Base-by-base conservation (phyloP, 2,329 filamentous ascomycete genomes). In the Xylaria sp. region DNA sequence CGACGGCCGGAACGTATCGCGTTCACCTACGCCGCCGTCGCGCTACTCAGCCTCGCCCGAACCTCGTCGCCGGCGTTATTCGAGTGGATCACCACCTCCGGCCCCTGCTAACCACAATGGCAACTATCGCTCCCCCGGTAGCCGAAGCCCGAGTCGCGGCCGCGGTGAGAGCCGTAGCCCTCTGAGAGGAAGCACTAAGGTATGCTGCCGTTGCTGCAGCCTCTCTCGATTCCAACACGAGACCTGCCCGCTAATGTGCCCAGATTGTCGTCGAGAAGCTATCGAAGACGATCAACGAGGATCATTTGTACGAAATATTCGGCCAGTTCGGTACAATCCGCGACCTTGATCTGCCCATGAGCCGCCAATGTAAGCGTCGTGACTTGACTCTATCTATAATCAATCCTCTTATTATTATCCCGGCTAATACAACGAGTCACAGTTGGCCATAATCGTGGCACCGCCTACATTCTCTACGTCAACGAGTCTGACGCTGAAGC, bases 261-360 rank as follows among this genome's bases (percentile, higher is more conserved):
- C 70, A 97, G 91, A 93, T 99, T 74, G 92, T 99, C 17, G 90
- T 99, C 47, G 95, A 99, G 77, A 93, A 96, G 65, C 83, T 99
- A 72, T 96, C 94, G 3, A 97, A 96, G 76, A 98, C 97, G 72
- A 90, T 99, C 69, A 96, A 91, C 60, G 91, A 94, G 74, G 85
- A 86, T 17, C 95, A 99, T 72, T 81, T 99, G 6, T 85, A 87
- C 68, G 95, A 99, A 75, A 97, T 99, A 62, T 99, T 99, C 74
- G 90, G 91, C 49, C 84, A 86, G 37, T 99, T 95, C 74, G 95
- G 95, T 52, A 83, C 85, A 19, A 96, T 99, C 69, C 86, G 89
- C 70, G 92, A 95, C 68, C 81, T 99, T 21, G 92, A 97, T 72
- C 85, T 99, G 68, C 95, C 95, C 2, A 87, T 97, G 77, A 97